These are phyloP conservation scores for Botrytis elliptica DNA, from an alignment of 2,329 filamentous ascomycete species.

Conservation along the genomic window DNA sequence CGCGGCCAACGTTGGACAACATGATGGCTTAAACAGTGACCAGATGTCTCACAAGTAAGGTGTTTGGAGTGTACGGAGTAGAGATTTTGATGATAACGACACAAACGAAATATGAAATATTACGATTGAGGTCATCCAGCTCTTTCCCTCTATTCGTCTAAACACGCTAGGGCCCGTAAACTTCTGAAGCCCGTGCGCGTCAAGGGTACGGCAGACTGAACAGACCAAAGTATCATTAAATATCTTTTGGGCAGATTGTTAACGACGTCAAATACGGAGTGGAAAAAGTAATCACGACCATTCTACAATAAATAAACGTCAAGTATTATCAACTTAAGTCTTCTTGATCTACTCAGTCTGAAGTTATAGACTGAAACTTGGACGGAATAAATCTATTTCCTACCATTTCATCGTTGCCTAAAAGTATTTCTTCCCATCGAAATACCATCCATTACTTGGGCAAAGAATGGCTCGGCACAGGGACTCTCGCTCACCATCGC, in stretches of 20 bases:
- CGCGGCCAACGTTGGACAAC: conserved; percentile 39
- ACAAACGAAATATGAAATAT: background rate
- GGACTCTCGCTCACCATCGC: conserved; percentile 83
- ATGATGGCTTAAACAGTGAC: conserved; percentile 28
- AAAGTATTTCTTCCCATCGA: conserved; percentile 46
- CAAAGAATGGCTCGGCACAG: conserved; percentile 58
- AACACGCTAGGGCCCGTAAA: background rate
- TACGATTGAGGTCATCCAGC: background rate
- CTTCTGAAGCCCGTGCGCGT: background rate
- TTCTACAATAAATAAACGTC: background rate
- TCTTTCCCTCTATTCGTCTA: conserved; percentile 9
- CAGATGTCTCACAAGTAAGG: conserved; percentile 2
- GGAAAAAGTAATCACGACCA: background rate
- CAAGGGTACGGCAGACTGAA: background rate
- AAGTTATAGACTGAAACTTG: background rate
- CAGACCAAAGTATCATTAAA: background rate
- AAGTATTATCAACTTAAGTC: background rate
- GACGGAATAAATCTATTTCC: background rate
- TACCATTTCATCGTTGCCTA: conserved; percentile 29
- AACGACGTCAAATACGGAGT: background rate
- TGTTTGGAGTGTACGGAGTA: conserved; percentile 20
- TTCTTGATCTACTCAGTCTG: background rate
- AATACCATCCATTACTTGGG: conserved; percentile 36
- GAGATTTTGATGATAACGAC: background rate
- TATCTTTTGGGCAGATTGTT: background rate